A percentile compares a stretch with the other conserved stretches of the same genome.
These are phyloP conservation scores for Fusarium poae DNA, from an alignment of 2,329 filamentous ascomycete genomes.

Conservation along the genomic window DNA sequence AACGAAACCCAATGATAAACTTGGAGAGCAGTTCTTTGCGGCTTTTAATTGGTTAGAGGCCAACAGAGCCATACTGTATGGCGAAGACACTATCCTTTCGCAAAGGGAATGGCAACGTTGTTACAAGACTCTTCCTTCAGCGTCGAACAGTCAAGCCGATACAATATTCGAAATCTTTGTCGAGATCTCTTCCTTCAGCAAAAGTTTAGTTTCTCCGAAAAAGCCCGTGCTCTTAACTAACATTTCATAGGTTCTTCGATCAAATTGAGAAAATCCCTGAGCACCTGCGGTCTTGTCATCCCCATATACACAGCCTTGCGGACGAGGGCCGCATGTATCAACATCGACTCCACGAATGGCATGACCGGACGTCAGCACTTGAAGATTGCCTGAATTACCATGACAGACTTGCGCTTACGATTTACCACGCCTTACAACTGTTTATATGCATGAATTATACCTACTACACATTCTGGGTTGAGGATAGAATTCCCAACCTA, in stretches of 20 bases:
- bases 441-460: slow-evolving; percentile 46
- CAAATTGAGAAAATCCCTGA: slow-evolving; percentile 28
- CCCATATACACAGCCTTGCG: slow-evolving; percentile 11
- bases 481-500: slow-evolving; percentile 19
- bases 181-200: slow-evolving; percentile 38
- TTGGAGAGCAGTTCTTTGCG: slow-evolving; percentile 35
- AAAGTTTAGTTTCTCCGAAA: slow-evolving; percentile 1
- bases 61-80: slow-evolving; percentile 46
- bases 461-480: slow-evolving; percentile 42
- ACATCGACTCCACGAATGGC: slow-evolving; percentile 6
- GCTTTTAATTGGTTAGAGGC: slow-evolving; percentile 44
- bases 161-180: slow-evolving; percentile 25
- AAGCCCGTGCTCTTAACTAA: rapidly evolving
- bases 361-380: rapidly evolving
- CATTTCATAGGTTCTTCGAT: slow-evolving; percentile 34
- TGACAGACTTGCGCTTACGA: slow-evolving; percentile 17
- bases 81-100: slow-evolving; percentile 40
- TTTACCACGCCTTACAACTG: slow-evolving; percentile 37
- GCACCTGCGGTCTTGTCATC: neutral
- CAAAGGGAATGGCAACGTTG: slow-evolving; percentile 8
- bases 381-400: neutral
- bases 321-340: slow-evolving; percentile 23
- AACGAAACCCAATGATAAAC: neutral
- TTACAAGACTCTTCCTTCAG: rapidly evolving
- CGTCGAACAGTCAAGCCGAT: neutral